phyloP scores from a whole-genome alignment of 139 green algal genomes.

The Haematococcus sp. region DNA sequence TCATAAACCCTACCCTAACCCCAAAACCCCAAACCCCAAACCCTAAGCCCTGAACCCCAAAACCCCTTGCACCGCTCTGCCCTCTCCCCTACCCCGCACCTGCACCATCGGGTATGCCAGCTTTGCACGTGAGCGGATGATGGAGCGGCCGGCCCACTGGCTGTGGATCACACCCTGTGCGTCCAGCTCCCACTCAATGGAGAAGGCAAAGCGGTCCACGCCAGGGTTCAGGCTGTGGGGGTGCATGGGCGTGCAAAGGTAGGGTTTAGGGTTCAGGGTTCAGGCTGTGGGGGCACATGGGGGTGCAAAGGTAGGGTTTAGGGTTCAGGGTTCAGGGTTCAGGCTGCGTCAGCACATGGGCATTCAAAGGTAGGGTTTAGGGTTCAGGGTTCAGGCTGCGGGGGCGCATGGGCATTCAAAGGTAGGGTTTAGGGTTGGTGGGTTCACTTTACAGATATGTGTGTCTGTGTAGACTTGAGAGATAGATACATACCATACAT shows the following conservation, averaged over 20 bases:
- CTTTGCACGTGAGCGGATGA: constrained; percentile 89
- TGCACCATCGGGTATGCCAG: constrained; percentile 88
- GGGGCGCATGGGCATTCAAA: no score
- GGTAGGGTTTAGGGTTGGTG: no score
- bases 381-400: no score
- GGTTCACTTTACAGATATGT: no score
- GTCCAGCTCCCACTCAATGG: constrained; percentile 86
- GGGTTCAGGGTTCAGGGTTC: no score
- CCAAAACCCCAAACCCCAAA: not conserved
- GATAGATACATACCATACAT: no score
- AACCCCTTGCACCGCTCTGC: not conserved
- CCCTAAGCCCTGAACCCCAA: not conserved
- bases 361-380: no score
- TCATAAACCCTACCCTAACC: no score
- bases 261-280: not conserved
- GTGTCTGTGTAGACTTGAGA: no score
- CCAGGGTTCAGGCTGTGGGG: constrained; percentile 70
- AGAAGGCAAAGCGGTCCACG: constrained; percentile 76
- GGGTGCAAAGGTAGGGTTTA: no score
- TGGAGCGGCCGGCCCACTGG: constrained; percentile 69
- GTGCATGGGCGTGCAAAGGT: not conserved
- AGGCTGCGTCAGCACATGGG: not conserved
- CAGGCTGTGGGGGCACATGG: not conserved
- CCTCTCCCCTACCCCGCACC: no score
- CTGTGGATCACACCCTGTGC: constrained; percentile 32